These are phyloP conservation scores for Brassica balearica DNA, from an alignment of 441 rosid species.

Conservation along the genomic window DNA sequence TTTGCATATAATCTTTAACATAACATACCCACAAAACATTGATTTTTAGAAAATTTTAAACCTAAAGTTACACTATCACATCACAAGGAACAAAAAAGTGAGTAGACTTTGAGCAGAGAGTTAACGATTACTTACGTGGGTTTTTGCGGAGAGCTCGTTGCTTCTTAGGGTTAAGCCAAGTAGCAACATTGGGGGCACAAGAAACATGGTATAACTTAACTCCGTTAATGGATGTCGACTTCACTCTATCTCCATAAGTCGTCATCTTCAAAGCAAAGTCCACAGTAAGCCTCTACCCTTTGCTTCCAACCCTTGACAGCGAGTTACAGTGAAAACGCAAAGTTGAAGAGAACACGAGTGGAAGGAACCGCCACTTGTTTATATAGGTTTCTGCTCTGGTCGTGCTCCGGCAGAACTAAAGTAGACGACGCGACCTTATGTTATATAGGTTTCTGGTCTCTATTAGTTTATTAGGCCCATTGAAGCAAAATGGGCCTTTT, in stretches of 20 bases:
- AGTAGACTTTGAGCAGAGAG: conserved; percentile 7
- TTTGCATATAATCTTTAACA: conserved; percentile 42
- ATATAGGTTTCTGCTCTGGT: conserved; percentile 15
- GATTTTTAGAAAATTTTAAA: neutral
- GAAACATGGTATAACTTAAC: conserved; percentile 73
- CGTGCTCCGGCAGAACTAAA: conserved; percentile 34
- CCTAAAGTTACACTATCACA: neutral
- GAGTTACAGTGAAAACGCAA: conserved; percentile 16
- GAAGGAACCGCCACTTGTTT: neutral
- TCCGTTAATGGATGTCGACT: conserved; percentile 81
- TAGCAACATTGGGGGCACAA: conserved; percentile 66
- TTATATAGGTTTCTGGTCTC: conserved; percentile 22
- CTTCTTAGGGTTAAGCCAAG: conserved; percentile 81
- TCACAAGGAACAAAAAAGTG: neutral
- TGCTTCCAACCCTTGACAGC: conserved; percentile 16
- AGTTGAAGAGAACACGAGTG: conserved; percentile 27
- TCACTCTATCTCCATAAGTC: conserved; percentile 63
- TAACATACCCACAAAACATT: neutral
- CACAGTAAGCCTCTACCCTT: conserved; percentile 10
- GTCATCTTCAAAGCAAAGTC: conserved; percentile 52
- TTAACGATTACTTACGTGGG: conserved; percentile 47
- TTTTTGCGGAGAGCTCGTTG: conserved; percentile 80
- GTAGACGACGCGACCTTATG: conserved; percentile 22
- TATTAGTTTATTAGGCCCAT: conserved; percentile 3
- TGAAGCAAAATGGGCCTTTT: neutral